Base-by-base conservation (phyloP, 345 rosid genomes). In the Pugionium cornutum region DNA sequence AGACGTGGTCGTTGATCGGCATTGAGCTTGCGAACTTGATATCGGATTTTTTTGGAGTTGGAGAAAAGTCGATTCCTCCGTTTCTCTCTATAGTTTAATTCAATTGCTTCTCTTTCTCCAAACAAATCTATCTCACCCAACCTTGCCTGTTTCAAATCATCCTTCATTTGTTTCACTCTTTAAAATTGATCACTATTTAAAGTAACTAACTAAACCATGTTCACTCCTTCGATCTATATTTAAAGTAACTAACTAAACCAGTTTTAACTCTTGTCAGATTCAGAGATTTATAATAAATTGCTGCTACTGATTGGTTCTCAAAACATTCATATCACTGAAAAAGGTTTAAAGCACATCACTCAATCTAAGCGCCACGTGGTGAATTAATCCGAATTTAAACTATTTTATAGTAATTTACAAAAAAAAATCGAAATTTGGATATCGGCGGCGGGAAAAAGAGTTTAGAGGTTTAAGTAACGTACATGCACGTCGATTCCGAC, bases 1-100 rank as follows among this genome's bases (percentile, higher is more conserved):
- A 83, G 83, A 68, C 96, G 83, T 6, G 96, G 94, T 42, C 97
- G 87, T 75, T 68, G 78, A 79, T 87, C 96, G 1, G 90, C 98
- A 55, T 83, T 92, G 77, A 82, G 83, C 78, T 89, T 89, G 25
- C 96, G 73, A 67, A 92, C 96, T 52, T 86, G 84, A 73, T 89
- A 89, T 40, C 96, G 79, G 74, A 92, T 86, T 79, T 82, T 89
- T 67, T 76, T 85, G 7, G 96, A 92, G 78, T 76, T 88, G 7
- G 96, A 92, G 78, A 81, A 88, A 18, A 92, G 86, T 28, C 98
- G 83, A 1, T 76, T 83, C 45, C 82, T 86, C 1, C 97, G 85
- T 74, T 88, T 92, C 75, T 92, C 94, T 66, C 79, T 89, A 79
- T 88, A 92, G 66, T 96, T 86, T 31, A 83, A 30, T 43, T 89